Conservation (phyloP, 1,284 basidiomycete genomes). For the Tilletia indica region DNA sequence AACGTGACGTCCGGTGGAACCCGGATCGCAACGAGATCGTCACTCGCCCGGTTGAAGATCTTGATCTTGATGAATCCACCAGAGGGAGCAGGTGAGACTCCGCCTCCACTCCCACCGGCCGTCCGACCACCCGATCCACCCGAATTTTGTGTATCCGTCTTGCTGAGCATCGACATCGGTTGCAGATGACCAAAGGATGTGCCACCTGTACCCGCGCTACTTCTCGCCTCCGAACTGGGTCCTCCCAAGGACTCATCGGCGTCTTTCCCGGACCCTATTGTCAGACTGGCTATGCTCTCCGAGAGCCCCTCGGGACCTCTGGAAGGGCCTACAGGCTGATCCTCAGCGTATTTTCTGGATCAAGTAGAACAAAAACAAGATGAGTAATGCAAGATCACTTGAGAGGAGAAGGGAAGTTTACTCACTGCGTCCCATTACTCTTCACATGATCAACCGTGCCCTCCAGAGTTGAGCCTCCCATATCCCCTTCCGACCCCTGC, state of each 20-base stretch:
- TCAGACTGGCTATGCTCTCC: constrained; percentile 22
- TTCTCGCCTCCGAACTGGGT: constrained; percentile 4
- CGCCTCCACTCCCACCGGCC: not conserved
- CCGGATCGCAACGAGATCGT: constrained; percentile 94
- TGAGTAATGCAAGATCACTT: no score
- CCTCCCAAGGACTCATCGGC: constrained; percentile 3
- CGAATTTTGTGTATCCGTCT: constrained; percentile 7
- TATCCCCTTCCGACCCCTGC: not conserved
- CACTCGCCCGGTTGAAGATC: constrained; percentile 84
- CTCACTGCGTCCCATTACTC: constrained; percentile 18
- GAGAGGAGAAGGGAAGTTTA: not conserved
- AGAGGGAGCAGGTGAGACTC: not conserved
- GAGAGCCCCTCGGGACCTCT: not conserved
- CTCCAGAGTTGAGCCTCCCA: not conserved
- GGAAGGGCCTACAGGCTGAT: constrained; percentile 30
- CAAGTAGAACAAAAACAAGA: no score
- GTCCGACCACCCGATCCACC: not conserved
- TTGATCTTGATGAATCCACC: constrained; percentile 85
- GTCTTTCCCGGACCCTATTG: constrained; percentile 18
- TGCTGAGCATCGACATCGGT: not conserved
- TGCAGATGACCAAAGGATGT: constrained; percentile 12
- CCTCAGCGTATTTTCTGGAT: constrained; percentile 32
- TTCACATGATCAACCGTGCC: not conserved
- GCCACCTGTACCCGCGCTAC: constrained; percentile 14
- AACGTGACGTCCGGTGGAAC: constrained; percentile 89